These are phyloP conservation scores for Datisca glomerata DNA, from an alignment of 306 rosid species.

Conservation along the genomic window DNA sequence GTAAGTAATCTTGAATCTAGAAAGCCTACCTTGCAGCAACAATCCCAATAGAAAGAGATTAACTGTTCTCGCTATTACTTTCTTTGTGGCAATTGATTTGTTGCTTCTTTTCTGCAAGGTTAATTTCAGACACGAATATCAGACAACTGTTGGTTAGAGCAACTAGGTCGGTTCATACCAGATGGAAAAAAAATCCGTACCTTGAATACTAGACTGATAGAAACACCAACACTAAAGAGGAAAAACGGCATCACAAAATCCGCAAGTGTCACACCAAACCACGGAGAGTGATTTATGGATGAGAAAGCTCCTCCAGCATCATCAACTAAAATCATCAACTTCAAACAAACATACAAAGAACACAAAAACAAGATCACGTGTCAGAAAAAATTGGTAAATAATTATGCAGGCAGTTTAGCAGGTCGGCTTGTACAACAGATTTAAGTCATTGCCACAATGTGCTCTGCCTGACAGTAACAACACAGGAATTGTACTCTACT, in stretches of 20 bases:
- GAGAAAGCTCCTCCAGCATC: slow-evolving; percentile 67
- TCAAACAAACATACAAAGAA: too few species aligned
- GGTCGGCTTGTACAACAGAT: too few species aligned
- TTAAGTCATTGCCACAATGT: too few species aligned
- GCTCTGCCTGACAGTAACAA: too few species aligned
- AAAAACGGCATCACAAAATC: slow-evolving; percentile 82
- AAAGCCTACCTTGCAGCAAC: slow-evolving; percentile 43
- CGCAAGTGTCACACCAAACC: slow-evolving; percentile 74
- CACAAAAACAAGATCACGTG: too few species aligned
- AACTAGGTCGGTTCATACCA: background rate
- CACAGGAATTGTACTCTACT: too few species aligned
- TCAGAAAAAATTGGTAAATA: too few species aligned
- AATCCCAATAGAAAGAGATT: slow-evolving; percentile 67
- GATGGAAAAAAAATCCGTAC: slow-evolving; percentile 12
- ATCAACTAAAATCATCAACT: slow-evolving; percentile 75
- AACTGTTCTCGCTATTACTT: slow-evolving; percentile 36
- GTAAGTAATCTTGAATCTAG: too few species aligned
- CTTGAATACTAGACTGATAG: slow-evolving; percentile 60
- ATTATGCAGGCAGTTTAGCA: too few species aligned
- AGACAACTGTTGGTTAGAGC: background rate
- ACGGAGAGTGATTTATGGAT: slow-evolving; percentile 69
- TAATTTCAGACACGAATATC: background rate
- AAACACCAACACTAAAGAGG: slow-evolving; percentile 62
- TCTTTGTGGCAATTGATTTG: slow-evolving; percentile 45
- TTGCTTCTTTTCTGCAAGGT: slow-evolving; percentile 47